Conservation (phyloP, 176 grass and related monocot species). For the Phoenix roebelenii region DNA sequence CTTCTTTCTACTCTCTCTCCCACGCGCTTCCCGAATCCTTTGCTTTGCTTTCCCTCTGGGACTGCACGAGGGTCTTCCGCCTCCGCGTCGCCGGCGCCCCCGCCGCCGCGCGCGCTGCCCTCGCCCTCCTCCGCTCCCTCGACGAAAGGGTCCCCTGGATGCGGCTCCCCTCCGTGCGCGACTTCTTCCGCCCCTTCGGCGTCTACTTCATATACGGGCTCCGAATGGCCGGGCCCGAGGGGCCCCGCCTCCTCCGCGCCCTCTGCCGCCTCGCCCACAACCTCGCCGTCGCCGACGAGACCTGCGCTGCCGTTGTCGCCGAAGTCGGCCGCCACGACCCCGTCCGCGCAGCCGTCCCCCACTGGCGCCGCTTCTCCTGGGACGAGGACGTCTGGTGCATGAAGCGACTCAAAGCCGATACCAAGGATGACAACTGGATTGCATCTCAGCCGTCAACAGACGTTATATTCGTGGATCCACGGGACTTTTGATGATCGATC, state of each 20-base stretch:
- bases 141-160: conserved; percentile 49
- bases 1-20: background rate
- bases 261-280: conserved; percentile 57
- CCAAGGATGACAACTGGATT: conserved; percentile 30
- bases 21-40: conserved; percentile 25
- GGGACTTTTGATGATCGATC: conserved; percentile 34
- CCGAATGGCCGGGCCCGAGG: conserved; percentile 41
- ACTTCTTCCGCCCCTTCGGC: conserved; percentile 69
- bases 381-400: conserved; percentile 80
- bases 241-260: conserved; percentile 35
- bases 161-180: conserved; percentile 45
- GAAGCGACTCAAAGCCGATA: conserved; percentile 25
- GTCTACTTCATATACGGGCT: conserved; percentile 57
- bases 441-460: conserved; percentile 13
- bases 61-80: conserved; percentile 39
- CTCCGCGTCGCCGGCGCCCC: conserved; percentile 36
- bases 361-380: conserved; percentile 59
- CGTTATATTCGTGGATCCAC: conserved; percentile 55
- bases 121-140: conserved; percentile 36
- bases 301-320: conserved; percentile 20
- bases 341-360: conserved; percentile 30
- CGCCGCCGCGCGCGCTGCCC: conserved; percentile 9
- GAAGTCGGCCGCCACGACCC: conserved; percentile 41
- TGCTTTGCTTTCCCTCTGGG: conserved; percentile 59
- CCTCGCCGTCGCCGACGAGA: conserved; percentile 34